Conservation (phyloP, 2,329 filamentous ascomycete genomes). For the Penicillium freii region DNA sequence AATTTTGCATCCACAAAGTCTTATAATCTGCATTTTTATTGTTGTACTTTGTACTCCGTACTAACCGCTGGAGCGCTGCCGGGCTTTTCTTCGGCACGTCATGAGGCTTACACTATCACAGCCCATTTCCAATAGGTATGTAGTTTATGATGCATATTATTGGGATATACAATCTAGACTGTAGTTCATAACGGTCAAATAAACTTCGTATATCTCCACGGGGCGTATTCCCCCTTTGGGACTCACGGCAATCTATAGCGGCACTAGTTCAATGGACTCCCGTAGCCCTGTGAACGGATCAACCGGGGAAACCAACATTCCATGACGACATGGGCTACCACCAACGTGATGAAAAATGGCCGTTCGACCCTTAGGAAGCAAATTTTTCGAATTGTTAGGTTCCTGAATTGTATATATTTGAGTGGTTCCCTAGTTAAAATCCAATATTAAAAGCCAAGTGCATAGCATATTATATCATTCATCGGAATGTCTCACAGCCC, state of each 20-base stretch:
- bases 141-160: background rate
- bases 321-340: conserved; percentile 13
- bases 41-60: background rate
- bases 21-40: background rate
- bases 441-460: background rate
- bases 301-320: conserved; percentile 8
- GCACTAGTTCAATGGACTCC: background rate
- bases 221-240: background rate
- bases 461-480: background rate
- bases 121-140: too few species aligned
- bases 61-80: background rate
- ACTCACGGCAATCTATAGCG: background rate
- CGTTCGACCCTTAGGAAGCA: background rate
- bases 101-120: too few species aligned
- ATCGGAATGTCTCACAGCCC: conserved; percentile 10
- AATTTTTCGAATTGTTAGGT: background rate
- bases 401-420: background rate
- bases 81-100: too few species aligned
- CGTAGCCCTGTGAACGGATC: conserved; percentile 1
- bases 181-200: background rate
- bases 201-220: background rate
- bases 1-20: background rate
- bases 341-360: background rate
- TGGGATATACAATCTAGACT: background rate
- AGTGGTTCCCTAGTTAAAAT: background rate